These are phyloP conservation scores for Pseudogymnoascus verrucosus DNA, from an alignment of 2,329 filamentous ascomycete genomes.

Conservation along the genomic window DNA sequence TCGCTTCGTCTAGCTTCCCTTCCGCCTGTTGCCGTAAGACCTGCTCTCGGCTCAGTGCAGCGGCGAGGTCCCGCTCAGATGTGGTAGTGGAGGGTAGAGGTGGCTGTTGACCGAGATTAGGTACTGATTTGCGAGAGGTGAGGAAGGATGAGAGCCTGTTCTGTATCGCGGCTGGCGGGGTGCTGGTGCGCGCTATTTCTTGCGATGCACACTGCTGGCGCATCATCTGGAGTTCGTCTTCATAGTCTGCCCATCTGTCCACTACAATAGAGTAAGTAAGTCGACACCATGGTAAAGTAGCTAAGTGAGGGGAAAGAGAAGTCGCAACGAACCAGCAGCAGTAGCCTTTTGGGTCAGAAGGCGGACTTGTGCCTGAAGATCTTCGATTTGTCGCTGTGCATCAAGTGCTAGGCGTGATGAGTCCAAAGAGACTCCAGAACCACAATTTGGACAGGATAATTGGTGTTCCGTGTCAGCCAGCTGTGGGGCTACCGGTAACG, in stretches of 20 bases:
- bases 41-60: conserved; percentile 59
- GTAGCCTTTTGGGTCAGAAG: conserved; percentile 64
- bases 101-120: conserved; percentile 25
- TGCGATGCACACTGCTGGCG: conserved; percentile 34
- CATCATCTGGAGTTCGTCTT: conserved; percentile 63
- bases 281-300: conserved; percentile 9
- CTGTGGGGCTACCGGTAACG: conserved; percentile 22
- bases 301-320: neutral
- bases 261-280: conserved; percentile 31
- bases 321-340: conserved; percentile 41
- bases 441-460: conserved; percentile 26
- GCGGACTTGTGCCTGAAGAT: conserved; percentile 64
- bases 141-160: conserved; percentile 38
- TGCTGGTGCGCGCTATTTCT: conserved; percentile 33
- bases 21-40: conserved; percentile 61
- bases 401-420: conserved; percentile 9
- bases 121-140: conserved; percentile 40
- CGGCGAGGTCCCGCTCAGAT: conserved; percentile 43
- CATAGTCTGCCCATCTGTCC: conserved; percentile 67
- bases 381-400: conserved; percentile 54
- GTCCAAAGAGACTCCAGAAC: conserved; percentile 19
- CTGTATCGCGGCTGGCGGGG: conserved; percentile 20
- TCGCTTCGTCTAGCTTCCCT: conserved; percentile 56
- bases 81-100: conserved; percentile 19
- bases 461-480: conserved; percentile 10